These are phyloP conservation scores for Lithocarpus polystachyus DNA, from an alignment of 306 rosid genomes.

Conservation along the genomic window DNA sequence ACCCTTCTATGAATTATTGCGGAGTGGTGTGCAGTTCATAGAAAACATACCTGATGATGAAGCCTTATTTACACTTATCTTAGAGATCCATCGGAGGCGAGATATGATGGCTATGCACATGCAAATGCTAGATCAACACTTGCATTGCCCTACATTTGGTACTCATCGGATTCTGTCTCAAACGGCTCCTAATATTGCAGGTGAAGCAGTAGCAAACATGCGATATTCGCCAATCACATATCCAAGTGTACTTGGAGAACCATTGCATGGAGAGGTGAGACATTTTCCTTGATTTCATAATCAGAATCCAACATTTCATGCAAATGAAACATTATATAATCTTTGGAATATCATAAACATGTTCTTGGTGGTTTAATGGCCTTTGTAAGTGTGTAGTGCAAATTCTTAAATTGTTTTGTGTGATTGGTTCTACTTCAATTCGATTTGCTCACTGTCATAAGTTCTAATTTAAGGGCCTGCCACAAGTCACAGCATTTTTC, in stretches of 20 bases:
- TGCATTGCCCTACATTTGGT: slow-evolving; percentile 97
- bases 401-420: neutral
- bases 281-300: slow-evolving; percentile 23
- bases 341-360: neutral
- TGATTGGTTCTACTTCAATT: neutral
- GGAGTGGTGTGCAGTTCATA: slow-evolving; percentile 87
- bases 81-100: slow-evolving; percentile 95
- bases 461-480: neutral
- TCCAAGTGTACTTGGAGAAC: slow-evolving; percentile 97
- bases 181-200: slow-evolving; percentile 57
- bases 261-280: slow-evolving; percentile 93
- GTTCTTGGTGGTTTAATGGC: neutral
- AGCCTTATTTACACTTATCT: slow-evolving; percentile 85
- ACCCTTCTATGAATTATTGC: slow-evolving; percentile 91
- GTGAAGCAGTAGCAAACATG: slow-evolving; percentile 58
- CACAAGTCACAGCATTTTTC: neutral
- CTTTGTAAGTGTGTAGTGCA: neutral
- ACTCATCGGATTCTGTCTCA: slow-evolving; percentile 74
- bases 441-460: neutral
- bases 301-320: slow-evolving; percentile 11
- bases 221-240: slow-evolving; percentile 91
- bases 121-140: slow-evolving; percentile 99
- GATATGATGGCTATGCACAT: slow-evolving; percentile 99
- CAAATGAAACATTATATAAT: slow-evolving; percentile 2
- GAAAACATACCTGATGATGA: slow-evolving; percentile 94